A percentile compares a stretch with the other conserved stretches of the same genome.
Conservation (phyloP, 257 asterid species). For the Nyctanthes arbortristis region DNA sequence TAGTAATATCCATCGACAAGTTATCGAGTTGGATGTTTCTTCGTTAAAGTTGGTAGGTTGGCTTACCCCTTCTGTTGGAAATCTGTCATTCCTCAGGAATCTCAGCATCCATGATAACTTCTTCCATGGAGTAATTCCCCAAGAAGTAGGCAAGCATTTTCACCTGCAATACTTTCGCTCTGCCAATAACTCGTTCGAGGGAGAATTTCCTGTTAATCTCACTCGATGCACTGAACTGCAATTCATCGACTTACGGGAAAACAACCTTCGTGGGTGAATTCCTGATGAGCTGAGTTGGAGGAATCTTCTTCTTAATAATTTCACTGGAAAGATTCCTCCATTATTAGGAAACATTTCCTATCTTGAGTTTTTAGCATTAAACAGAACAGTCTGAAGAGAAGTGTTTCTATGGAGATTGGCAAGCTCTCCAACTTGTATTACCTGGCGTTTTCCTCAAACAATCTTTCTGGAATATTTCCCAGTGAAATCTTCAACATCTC, state of each 20-base stretch:
- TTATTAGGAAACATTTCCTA: conserved; percentile 33
- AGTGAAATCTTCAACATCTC: conserved; percentile 22
- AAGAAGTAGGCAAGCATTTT: conserved; percentile 18
- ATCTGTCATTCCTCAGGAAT: conserved; percentile 22
- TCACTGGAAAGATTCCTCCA: conserved; percentile 28
- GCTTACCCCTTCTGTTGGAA: conserved; percentile 22
- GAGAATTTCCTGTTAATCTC: conserved; percentile 28
- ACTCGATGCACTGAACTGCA: conserved; percentile 3
- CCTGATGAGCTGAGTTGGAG: conserved; percentile 8
- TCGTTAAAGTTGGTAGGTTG: conserved; percentile 21
- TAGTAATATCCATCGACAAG: conserved; percentile 12
- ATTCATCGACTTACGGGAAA: background rate
- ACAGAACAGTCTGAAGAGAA: no score
- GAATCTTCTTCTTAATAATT: conserved; percentile 4
- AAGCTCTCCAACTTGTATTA: conserved; percentile 5
- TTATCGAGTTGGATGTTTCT: conserved; percentile 1
- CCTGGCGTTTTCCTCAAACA: background rate
- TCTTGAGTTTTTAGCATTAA: conserved; percentile 2
- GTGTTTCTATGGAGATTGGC: no score
- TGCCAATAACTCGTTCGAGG: conserved; percentile 18
- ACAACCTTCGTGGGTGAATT: conserved; percentile 23
- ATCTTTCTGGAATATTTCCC: conserved; percentile 19
- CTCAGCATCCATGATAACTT: conserved; percentile 18
- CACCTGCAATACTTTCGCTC: conserved; percentile 15
- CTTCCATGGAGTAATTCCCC: conserved; percentile 22